Evolutionary conservation across 2,329 filamentous ascomycete species (phyloP), one percentile per base, ranked within the genome.

Genomic region (Ceratocystis colombiana): DNA sequence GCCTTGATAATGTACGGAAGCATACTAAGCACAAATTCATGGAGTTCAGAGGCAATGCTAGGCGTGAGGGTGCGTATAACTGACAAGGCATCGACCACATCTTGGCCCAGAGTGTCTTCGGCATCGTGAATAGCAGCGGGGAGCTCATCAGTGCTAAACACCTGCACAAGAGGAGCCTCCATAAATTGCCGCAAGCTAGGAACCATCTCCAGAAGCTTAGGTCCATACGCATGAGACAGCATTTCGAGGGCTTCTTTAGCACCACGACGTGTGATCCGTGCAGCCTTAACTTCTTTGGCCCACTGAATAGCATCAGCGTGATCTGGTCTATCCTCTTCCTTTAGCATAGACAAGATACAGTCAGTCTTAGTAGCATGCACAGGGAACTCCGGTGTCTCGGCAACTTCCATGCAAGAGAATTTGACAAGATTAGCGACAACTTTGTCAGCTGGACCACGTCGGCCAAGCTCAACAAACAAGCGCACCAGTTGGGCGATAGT

Each of bases 341-440:
- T 99, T 71, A 93, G 90, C 75, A 99, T 86, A 0, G 94, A 97
- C 17, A 99, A 77, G 66, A 99, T 94, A 15, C 88, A 87, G 69
- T 86, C 85, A 59, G 87, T 88, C 72, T 95, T 87, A 55, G 80
- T 75, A 1, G 88, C 88, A 72, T 97, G 94, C 33, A 89, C 87
- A 3, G 87, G 85, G 74, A 97, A 97, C 72, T 97, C 94, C 0
- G 94, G 94, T 0, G 95, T 99, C 75, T 99, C 95, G 0, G 94
- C 93, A 1, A 95, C 96, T 74, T 99, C 94, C 72, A 96, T 90
- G 73, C 94, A 99, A 69, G 91, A 96, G 76, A 96, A 99, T 73
- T 96, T 97, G 77, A 96, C 90, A 64, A 99, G 77, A 73, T 99
- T 99, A 61, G 89, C 87, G 33, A 97, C 92, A 15, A 99, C 89